Evolutionary conservation across 2,329 filamentous ascomycete species (phyloP).

Genomic region (Aspergillus melleus): DNA sequence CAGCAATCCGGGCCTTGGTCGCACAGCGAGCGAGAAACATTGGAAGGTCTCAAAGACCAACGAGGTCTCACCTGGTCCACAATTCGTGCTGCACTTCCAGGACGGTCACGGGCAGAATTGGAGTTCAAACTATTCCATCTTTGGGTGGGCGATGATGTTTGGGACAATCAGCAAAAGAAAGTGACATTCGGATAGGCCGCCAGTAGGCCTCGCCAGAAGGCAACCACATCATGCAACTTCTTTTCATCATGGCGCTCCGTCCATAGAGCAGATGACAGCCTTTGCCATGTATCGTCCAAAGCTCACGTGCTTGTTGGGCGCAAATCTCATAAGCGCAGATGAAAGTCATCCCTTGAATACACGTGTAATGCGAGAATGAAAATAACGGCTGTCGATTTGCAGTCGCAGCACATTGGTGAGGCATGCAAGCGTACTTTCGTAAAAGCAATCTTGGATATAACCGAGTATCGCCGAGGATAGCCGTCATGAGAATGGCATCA

Average conservation of each 20-base stretch:
- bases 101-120: constrained; percentile 30
- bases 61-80: constrained; percentile 32
- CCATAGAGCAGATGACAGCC: background rate
- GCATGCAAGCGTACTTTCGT: background rate
- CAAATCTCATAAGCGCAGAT: background rate
- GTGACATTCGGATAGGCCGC: background rate
- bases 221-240: background rate
- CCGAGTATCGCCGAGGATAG: background rate
- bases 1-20: constrained; percentile 31
- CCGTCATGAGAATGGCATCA: background rate
- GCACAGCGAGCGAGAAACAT: constrained; percentile 23
- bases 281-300: background rate
- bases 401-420: background rate
- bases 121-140: constrained; percentile 36
- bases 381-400: background rate
- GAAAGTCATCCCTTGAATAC: background rate
- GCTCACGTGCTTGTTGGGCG: background rate
- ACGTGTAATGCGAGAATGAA: background rate
- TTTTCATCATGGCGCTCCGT: background rate
- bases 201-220: constrained; percentile 1
- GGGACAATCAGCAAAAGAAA: constrained; percentile 10
- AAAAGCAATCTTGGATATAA: background rate
- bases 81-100: constrained; percentile 29
- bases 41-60: constrained; percentile 27
- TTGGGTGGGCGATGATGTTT: constrained; percentile 28